Evolutionary conservation across 1,139 yeast genomes (phyloP), one percentile per base, ranked within the genome.

Genomic region (Zygosaccharomyces sapae): DNA sequence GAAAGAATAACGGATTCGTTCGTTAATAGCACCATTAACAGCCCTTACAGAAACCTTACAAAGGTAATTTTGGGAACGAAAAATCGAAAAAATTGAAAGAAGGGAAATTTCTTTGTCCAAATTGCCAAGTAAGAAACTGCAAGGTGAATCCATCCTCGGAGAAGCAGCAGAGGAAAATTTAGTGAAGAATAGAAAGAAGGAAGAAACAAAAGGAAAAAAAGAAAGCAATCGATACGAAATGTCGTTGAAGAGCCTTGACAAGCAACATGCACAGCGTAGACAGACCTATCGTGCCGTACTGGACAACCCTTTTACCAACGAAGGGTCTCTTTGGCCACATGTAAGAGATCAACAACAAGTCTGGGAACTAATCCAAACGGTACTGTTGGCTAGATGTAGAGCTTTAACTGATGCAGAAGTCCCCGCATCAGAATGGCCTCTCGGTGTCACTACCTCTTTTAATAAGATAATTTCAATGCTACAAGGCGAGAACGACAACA

Each of bases 251-350:
- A 48, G 56, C 10, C 43, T 54, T 5, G 61, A 60, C 22, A 58
- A 55, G 49, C 52, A 50, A 27, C 44, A 56, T n/a, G 58, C 58
- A 6, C 52, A 54, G 47, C 52, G 55, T 24, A 61, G 55, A 44
- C 67, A 63, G 50, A 60, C 61, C 5, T 63, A 63, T 46, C 58
- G 55, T 49, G 63, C 68, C 2, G 51, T 64, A 5, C 50, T 64
- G 22, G 60, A 61, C 8, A 58, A 58, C 36, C 67, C 68, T 8
- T 63, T 54, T 50, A 57, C 60, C 3, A 56, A 58, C 35, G 66
- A 62, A 39, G 51, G 53, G 1, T 51, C 52, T 25, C 36, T 49
- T 37, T 64, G 65, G 63, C 68, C 68, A 8, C 59, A 46, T 33
- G 65, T 64, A 2, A 39, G 45, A 2, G 63, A 63, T 30, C 67